Percentiles rank a stretch among this genome's conserved stretches.
phyloP scores from a whole-genome alignment of 495 filamentous ascomycete genomes.

The Xylaria grammica region DNA sequence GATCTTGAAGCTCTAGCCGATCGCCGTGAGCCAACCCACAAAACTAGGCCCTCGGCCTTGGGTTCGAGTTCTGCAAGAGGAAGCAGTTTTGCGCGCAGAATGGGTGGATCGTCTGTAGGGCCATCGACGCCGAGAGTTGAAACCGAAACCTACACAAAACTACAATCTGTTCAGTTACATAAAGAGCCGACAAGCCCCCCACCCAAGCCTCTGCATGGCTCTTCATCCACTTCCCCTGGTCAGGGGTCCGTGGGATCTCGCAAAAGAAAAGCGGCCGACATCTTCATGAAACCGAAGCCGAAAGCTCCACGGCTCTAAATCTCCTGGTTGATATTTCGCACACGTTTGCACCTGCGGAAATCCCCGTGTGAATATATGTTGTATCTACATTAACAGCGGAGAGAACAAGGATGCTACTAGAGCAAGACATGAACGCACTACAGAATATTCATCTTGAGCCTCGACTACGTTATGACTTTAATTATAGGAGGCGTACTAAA shows the following conservation, averaged over 20 bases:
- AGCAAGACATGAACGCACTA: not conserved
- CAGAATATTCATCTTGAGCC: not conserved
- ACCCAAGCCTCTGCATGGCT: not conserved
- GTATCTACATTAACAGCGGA: too few species aligned
- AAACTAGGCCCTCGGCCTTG: not conserved
- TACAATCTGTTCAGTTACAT: not conserved
- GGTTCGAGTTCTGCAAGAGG: not conserved
- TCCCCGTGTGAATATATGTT: too few species aligned
- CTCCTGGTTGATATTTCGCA: not conserved
- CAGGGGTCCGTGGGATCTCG: constrained; percentile 15
- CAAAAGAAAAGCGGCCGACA: constrained; percentile 39
- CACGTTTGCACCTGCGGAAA: not conserved
- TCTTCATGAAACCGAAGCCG: constrained; percentile 41
- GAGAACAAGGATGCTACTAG: not conserved
- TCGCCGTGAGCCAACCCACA: not conserved
- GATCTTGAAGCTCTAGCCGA: constrained; percentile 24
- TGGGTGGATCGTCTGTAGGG: not conserved
- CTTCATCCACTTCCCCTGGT: constrained; percentile 12
- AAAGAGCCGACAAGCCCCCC: constrained; percentile 6
- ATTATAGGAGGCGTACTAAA: not conserved
- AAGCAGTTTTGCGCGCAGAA: constrained; percentile 8
- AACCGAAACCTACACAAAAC: not conserved
- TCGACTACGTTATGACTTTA: not conserved
- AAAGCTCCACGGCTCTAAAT: constrained; percentile 29
- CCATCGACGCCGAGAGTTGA: not conserved